Evolutionary conservation across 2,329 filamentous ascomycete species (phyloP).

Genomic region (Cercospora citrullina): DNA sequence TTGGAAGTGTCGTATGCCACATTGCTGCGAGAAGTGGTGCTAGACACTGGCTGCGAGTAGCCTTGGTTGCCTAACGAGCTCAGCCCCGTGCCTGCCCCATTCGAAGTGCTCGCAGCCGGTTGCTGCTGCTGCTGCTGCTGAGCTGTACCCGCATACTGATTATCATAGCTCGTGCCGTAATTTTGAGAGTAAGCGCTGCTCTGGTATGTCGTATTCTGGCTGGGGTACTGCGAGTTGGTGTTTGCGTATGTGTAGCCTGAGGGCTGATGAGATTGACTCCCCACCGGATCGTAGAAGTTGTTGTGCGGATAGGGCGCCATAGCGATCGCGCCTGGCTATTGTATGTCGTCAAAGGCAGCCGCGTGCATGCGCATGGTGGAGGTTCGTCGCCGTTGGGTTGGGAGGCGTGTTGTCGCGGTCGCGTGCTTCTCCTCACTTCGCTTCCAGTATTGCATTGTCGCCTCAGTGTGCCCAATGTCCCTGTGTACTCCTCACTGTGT

Average conservation of each 20-base stretch:
- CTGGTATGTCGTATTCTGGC: conserved; percentile 22
- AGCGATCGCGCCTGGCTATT: background rate
- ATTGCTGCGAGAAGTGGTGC: conserved; percentile 16
- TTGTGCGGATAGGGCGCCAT: conserved; percentile 36
- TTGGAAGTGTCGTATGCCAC: conserved; percentile 25
- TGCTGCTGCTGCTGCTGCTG: conserved; percentile 23
- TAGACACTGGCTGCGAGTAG: conserved; percentile 26
- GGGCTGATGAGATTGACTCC: conserved; percentile 32
- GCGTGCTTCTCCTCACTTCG: background rate
- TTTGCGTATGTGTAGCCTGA: conserved; percentile 14
- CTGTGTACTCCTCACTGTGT: background rate
- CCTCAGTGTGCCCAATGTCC: background rate
- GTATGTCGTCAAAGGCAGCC: conserved; percentile 7
- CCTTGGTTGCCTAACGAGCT: conserved; percentile 29
- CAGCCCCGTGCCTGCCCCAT: conserved; percentile 28
- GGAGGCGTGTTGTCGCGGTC: background rate
- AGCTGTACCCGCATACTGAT: conserved; percentile 26
- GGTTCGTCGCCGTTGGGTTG: background rate
- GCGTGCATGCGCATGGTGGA: conserved; percentile 11
- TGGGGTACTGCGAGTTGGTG: conserved; percentile 22
- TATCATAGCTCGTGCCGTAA: conserved; percentile 24
- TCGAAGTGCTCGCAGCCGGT: conserved; percentile 7
- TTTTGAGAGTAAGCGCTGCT: conserved; percentile 18
- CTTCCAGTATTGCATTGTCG: background rate
- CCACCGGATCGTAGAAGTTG: conserved; percentile 38